These are phyloP conservation scores for Alternaria sp. DNA, from an alignment of 2,329 filamentous ascomycete genomes.

Conservation along the genomic window DNA sequence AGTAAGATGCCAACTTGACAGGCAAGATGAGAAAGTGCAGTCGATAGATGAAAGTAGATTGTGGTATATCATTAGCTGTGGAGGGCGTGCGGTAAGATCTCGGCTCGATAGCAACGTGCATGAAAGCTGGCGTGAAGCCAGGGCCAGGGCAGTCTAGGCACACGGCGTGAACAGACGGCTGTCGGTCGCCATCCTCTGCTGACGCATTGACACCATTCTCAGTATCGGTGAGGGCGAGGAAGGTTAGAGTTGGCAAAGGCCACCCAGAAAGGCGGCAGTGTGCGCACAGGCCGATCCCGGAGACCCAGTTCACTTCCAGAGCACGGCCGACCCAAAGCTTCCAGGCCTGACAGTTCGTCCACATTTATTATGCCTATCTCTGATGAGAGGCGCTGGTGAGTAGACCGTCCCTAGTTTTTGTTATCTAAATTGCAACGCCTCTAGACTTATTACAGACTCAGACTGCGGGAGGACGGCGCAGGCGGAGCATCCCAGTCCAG, in stretches of 20 bases:
- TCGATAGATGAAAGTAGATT: slow-evolving; percentile 26
- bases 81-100: slow-evolving; percentile 11
- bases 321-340: slow-evolving; percentile 15
- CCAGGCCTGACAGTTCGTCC: slow-evolving; percentile 17
- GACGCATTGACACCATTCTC: no score
- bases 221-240: neutral
- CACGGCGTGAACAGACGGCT: slow-evolving; percentile 5
- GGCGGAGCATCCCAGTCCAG: slow-evolving; percentile 15
- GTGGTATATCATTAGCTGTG: slow-evolving; percentile 19
- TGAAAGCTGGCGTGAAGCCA: slow-evolving; percentile 6
- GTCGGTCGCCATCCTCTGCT: slow-evolving; percentile 5
- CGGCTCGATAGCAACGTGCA: slow-evolving; percentile 6
- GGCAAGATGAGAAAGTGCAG: slow-evolving; percentile 9
- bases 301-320: slow-evolving; percentile 19
- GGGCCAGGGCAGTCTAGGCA: slow-evolving; percentile 15
- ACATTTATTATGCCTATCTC: slow-evolving; percentile 31
- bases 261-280: neutral
- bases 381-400: slow-evolving; percentile 32
- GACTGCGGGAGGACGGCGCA: slow-evolving; percentile 18
- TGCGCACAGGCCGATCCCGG: slow-evolving; percentile 16
- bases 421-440: slow-evolving; percentile 44
- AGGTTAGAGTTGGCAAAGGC: neutral
- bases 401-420: slow-evolving; percentile 32
- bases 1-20: slow-evolving; percentile 17
- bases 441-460: slow-evolving; percentile 18